A percentile compares a stretch with the other conserved stretches of the same genome.
Conservation (phyloP, 1,139 yeast genomes). For the Meyerozyma smithsonii region DNA sequence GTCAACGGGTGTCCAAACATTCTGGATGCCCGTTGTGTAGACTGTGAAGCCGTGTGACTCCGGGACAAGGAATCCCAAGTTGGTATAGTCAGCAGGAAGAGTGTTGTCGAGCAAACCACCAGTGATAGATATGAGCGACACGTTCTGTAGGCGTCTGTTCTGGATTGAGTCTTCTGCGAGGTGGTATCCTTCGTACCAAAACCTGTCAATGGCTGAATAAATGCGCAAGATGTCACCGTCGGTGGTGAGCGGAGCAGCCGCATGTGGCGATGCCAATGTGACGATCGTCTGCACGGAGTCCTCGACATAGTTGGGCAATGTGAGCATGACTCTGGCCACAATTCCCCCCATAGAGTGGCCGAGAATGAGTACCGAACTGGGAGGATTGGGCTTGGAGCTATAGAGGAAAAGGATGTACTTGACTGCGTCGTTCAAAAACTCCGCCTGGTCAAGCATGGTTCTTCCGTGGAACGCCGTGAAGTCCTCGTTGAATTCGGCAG, state of each 20-base stretch:
- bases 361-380: slow-evolving; percentile 70
- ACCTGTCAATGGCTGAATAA: slow-evolving; percentile 70
- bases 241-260: slow-evolving; percentile 91
- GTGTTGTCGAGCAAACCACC: slow-evolving; percentile 85
- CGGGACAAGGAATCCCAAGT: slow-evolving; percentile 70
- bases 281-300: slow-evolving; percentile 78
- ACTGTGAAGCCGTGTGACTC: slow-evolving; percentile 75
- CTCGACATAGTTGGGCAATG: slow-evolving; percentile 68
- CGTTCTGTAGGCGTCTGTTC: slow-evolving; percentile 33
- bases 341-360: slow-evolving; percentile 99
- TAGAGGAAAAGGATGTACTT: slow-evolving; percentile 70
- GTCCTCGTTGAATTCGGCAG: slow-evolving; percentile 94
- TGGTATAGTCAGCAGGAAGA: slow-evolving; percentile 91
- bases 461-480: slow-evolving; percentile 95
- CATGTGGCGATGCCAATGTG: slow-evolving; percentile 90
- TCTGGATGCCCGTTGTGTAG: slow-evolving; percentile 81
- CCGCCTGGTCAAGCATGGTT: slow-evolving; percentile 91
- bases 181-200: slow-evolving; percentile 66
- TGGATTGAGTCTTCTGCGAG: slow-evolving; percentile 23
- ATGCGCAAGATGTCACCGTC: slow-evolving; percentile 81
- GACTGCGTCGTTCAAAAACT: slow-evolving; percentile 84
- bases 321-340: slow-evolving; percentile 76
- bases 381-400: slow-evolving; percentile 28
- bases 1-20: slow-evolving; percentile 93
- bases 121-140: slow-evolving; percentile 70